Percentiles rank a stretch among this genome's conserved stretches.
phyloP scores from a whole-genome alignment of 1,139 yeast genomes.

The Saccharomyces hybrid region DNA sequence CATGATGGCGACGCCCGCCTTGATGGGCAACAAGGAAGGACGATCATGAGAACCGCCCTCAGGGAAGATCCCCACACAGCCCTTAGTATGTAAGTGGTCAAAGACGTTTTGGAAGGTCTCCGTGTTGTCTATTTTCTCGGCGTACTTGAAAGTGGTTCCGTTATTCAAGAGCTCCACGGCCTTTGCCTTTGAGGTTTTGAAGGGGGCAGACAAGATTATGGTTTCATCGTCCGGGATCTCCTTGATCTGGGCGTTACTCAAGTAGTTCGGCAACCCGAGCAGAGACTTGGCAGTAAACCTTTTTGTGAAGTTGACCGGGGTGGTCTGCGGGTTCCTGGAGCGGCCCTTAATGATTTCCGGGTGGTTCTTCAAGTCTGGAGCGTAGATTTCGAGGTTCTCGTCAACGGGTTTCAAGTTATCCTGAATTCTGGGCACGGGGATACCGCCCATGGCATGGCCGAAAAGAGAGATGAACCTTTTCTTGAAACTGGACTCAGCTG shows the following conservation, averaged over 20 bases:
- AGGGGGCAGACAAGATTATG: constrained; percentile 43
- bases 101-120: constrained; percentile 56
- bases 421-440: constrained; percentile 70
- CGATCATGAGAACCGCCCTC: constrained; percentile 70
- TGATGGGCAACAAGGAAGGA: constrained; percentile 62
- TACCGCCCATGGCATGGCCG: constrained; percentile 52
- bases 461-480: constrained; percentile 47
- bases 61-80: constrained; percentile 63
- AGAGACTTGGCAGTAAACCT: constrained; percentile 43
- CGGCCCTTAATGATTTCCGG: constrained; percentile 27
- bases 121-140: constrained; percentile 59
- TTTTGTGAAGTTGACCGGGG: constrained; percentile 33
- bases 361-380: constrained; percentile 35
- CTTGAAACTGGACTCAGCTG: constrained; percentile 58
- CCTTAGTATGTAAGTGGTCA: constrained; percentile 48
- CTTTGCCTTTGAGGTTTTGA: constrained; percentile 30
- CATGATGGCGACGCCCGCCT: constrained; percentile 79
- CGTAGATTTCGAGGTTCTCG: constrained; percentile 39
- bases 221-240: constrained; percentile 48
- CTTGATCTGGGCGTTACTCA: constrained; percentile 52
- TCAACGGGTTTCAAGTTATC: constrained; percentile 44
- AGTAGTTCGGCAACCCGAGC: constrained; percentile 51
- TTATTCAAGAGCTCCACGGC: constrained; percentile 36
- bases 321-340: constrained; percentile 6
- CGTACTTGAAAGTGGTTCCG: constrained; percentile 49